Conservation (phyloP, 106 monocot species). For the Triglochin maritima region DNA sequence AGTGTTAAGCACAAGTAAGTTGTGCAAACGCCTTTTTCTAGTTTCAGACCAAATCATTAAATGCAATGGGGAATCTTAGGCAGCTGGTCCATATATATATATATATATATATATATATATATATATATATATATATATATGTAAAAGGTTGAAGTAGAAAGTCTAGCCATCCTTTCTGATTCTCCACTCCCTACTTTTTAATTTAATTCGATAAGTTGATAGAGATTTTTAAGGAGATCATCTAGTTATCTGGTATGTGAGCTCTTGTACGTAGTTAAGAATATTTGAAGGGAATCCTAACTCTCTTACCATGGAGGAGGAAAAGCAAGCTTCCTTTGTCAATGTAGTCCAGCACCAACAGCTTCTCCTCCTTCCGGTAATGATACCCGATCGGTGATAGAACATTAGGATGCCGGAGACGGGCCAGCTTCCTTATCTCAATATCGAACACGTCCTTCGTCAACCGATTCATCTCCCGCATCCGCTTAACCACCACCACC, state of each 20-base stretch:
- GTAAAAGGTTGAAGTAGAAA: no score
- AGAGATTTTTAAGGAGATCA: not conserved
- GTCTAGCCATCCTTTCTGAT: no score
- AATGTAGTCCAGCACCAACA: conserved; percentile 56
- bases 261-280: not conserved
- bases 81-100: no score
- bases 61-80: no score
- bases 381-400: conserved; percentile 65
- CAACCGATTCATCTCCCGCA: conserved; percentile 52
- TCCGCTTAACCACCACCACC: conserved; percentile 62
- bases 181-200: no score
- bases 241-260: not conserved
- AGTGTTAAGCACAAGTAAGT: no score
- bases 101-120: no score
- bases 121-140: no score
- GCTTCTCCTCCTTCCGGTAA: conserved; percentile 65
- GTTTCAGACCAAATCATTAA: not conserved
- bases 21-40: not conserved
- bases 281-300: not conserved
- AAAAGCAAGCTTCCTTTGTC: conserved; percentile 64
- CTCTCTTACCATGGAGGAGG: conserved; percentile 51
- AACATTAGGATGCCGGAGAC: conserved; percentile 56
- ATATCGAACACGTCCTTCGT: conserved; percentile 44
- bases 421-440: conserved; percentile 54
- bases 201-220: no score